phyloP scores from a whole-genome alignment of 768 basidiomycete species.

The Gyrodon lividus region DNA sequence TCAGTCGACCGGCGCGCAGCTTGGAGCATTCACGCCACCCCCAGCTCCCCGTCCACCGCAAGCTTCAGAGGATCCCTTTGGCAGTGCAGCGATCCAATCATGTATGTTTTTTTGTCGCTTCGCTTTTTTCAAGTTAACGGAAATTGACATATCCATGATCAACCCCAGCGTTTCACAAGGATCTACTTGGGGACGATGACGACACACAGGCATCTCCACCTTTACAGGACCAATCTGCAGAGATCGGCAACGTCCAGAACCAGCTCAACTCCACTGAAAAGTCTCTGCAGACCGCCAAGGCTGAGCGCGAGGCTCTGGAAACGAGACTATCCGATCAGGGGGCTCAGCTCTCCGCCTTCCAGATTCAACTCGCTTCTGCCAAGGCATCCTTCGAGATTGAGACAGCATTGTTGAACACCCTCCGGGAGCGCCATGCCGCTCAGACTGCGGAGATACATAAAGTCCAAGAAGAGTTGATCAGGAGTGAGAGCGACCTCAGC shows the following conservation, averaged over 20 bases:
- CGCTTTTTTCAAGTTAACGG: not conserved
- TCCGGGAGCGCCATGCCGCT: constrained; percentile 64
- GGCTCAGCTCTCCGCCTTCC: constrained; percentile 72
- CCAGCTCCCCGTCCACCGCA: constrained; percentile 19
- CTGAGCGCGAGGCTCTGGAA: constrained; percentile 68
- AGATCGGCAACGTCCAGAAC: constrained; percentile 86
- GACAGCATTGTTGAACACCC: constrained; percentile 58
- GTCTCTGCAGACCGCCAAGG: constrained; percentile 62
- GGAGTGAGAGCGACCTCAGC: constrained; percentile 88
- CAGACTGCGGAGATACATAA: constrained; percentile 76
- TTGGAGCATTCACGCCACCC: constrained; percentile 33
- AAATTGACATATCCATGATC: constrained; percentile 1
- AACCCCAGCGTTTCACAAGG: constrained; percentile 32
- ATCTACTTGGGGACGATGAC: constrained; percentile 76
- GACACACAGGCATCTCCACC: constrained; percentile 45
- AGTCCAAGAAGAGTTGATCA: constrained; percentile 75
- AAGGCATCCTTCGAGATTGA: constrained; percentile 88
- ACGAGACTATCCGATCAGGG: constrained; percentile 64
- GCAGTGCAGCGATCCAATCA: constrained; percentile 30
- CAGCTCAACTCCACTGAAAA: constrained; percentile 78
- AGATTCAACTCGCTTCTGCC: constrained; percentile 79
- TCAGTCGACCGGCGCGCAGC: constrained; percentile 36
- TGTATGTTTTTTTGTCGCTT: constrained; percentile 15
- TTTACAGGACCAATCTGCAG: constrained; percentile 72
- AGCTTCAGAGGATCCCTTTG: constrained; percentile 50